phyloP scores from a whole-genome alignment of 176 grass and related monocot species.

The Cymbopogon citratus region DNA sequence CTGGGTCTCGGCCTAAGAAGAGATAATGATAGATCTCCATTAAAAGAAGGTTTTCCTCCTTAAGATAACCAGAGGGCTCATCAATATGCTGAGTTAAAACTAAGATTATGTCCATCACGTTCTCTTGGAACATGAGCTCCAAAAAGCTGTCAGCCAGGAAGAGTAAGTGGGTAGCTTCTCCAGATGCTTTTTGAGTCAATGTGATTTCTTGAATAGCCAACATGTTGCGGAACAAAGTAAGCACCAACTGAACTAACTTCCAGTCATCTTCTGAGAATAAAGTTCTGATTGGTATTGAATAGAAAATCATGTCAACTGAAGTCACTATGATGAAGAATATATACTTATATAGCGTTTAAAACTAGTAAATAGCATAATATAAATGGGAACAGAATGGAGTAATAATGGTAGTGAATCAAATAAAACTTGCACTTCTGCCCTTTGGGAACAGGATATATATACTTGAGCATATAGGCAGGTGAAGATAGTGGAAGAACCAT shows the following conservation, averaged over 20 bases:
- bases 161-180: constrained; percentile 65
- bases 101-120: constrained; percentile 96
- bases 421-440: constrained; percentile 1
- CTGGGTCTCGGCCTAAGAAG: constrained; percentile 77
- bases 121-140: constrained; percentile 90
- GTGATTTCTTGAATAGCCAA: constrained; percentile 92
- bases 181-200: constrained; percentile 73
- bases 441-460: background rate
- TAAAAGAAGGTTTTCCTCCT: constrained; percentile 83
- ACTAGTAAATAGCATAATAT: constrained; percentile 9
- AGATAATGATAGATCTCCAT: constrained; percentile 86
- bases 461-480: background rate
- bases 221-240: constrained; percentile 88
- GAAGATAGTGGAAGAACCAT: constrained; percentile 8
- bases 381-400: constrained; percentile 11
- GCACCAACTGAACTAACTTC: constrained; percentile 91
- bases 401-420: background rate
- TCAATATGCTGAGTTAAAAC: constrained; percentile 83
- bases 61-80: constrained; percentile 74
- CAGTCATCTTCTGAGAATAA: constrained; percentile 92
- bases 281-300: constrained; percentile 47
- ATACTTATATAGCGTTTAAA: background rate
- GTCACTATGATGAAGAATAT: constrained; percentile 11
- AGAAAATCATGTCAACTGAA: constrained; percentile 29
- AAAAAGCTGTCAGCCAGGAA: constrained; percentile 70